These are phyloP conservation scores for Lepiota venenata DNA, from an alignment of 768 basidiomycete species.

Conservation along the genomic window DNA sequence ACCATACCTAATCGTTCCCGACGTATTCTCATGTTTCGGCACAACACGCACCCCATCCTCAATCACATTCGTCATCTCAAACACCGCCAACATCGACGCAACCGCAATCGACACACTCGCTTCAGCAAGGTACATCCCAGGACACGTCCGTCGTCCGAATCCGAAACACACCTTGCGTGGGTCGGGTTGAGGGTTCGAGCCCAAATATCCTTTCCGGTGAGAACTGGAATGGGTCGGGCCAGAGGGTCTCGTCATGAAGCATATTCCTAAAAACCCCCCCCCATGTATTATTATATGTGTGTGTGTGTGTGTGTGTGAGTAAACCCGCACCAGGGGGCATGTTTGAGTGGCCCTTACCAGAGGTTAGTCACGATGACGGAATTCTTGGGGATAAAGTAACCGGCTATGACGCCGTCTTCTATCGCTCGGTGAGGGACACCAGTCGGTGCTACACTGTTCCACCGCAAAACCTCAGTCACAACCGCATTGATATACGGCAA, in stretches of 20 bases:
- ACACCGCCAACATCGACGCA: slow-evolving; percentile 42
- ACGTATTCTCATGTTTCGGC: slow-evolving; percentile 41
- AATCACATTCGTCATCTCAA: slow-evolving; percentile 42
- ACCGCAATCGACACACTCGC: slow-evolving; percentile 43
- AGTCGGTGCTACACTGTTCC: slow-evolving; percentile 44
- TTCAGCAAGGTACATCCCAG: slow-evolving; percentile 51
- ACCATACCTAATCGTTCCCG: slow-evolving; percentile 43
- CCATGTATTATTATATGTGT: neutral
- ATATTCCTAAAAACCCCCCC: slow-evolving; percentile 38
- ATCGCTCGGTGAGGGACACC: slow-evolving; percentile 43
- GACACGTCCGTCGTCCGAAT: slow-evolving; percentile 44
- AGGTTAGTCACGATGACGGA: slow-evolving; percentile 43
- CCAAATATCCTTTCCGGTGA: slow-evolving; percentile 45
- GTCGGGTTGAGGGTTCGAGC: slow-evolving; percentile 32
- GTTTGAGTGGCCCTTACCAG: no score
- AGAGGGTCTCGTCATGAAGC: slow-evolving; percentile 44
- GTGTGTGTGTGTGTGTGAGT: neutral
- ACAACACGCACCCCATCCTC: slow-evolving; percentile 41
- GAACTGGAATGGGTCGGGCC: slow-evolving; percentile 47
- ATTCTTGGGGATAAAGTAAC: slow-evolving; percentile 48
- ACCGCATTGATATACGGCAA: slow-evolving; percentile 49
- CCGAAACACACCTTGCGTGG: slow-evolving; percentile 43
- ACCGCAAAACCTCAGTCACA: slow-evolving; percentile 45
- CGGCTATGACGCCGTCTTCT: slow-evolving; percentile 40
- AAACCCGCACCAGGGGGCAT: no score